Base-by-base conservation (phyloP, 139 green algal species). In the Chlorella sp. region DNA sequence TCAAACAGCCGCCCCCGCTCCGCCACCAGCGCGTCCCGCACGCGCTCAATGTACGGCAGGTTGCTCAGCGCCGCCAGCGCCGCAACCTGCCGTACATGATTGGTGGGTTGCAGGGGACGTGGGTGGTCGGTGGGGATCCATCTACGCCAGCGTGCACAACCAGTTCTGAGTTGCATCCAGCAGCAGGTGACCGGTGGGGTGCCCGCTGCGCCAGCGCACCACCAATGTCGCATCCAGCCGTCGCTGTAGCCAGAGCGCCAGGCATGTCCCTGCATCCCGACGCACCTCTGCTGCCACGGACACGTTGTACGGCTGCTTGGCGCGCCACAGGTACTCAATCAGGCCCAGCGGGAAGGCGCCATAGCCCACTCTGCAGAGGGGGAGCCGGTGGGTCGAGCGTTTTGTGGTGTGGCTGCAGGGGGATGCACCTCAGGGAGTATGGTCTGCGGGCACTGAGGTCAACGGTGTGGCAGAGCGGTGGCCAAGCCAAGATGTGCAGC, bases 231-330 rank as follows among this genome's bases (percentile, higher is more conserved):
- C n/a, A n/a, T n/a, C n/a, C n/a, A n/a, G n/a, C n/a, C n/a, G n/a
- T n/a, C n/a, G n/a, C n/a, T n/a, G n/a, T n/a, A n/a, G n/a, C n/a
- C n/a, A n/a, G n/a, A n/a, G n/a, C n/a, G n/a, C n/a, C n/a, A n/a
- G n/a, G n/a, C n/a, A 16, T 60, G 51, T 16, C 51, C 22, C 11
- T 60, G 11, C 51, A 3, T 11, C 51, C 26, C 28, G 72, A 2
- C 72, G 43, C 72, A 78, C 77, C 89, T 99, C 96, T 34, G 97
- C 92, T 34, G 95, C 96, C 3, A 97, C 97, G 3, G 93, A 97
- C 51, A 99, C 97, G 86, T 99, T 99, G 94, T 99, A 99, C 13
- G 97, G 97, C 90, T 99, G 97, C 92, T 99, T 99, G 62, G 96
- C 96, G 19, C 97, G 90, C 97, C 97, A 99, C 54, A 99, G 67